A percentile compares a stretch with the other conserved stretches of the same genome.
phyloP scores from a whole-genome alignment of 2,329 filamentous ascomycete genomes.

The Phialocephala subalpina region DNA sequence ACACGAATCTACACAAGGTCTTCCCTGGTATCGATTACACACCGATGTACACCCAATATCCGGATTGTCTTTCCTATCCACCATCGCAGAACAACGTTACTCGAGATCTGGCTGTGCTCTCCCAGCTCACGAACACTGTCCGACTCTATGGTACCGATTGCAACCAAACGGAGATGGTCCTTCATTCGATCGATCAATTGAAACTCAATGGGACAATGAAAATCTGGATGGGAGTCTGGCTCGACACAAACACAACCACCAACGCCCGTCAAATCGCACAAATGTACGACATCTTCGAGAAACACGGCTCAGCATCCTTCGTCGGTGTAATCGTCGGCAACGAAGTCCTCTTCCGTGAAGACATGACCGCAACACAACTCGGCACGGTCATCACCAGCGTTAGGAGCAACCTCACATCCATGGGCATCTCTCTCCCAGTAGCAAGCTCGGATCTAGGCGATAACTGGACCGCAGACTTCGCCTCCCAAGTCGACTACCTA shows the following conservation, averaged over 20 bases:
- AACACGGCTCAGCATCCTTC: conserved; percentile 74
- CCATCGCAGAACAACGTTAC: conserved; percentile 96
- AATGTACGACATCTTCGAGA: conserved; percentile 84
- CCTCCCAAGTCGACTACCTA: conserved; percentile 78
- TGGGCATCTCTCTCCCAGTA: conserved; percentile 74
- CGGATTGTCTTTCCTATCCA: conserved; percentile 77
- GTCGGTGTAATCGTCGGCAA: conserved; percentile 85
- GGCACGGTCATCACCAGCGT: conserved; percentile 72
- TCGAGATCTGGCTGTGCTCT: conserved; percentile 87
- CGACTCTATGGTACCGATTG: conserved; percentile 95
- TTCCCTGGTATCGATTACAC: conserved; percentile 98
- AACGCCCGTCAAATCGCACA: conserved; percentile 82
- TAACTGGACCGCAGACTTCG: conserved; percentile 80
- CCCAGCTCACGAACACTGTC: conserved; percentile 86
- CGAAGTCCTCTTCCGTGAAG: conserved; percentile 78
- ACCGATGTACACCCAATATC: conserved; percentile 89
- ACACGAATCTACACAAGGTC: conserved; percentile 84
- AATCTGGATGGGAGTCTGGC: conserved; percentile 95
- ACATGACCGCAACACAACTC: conserved; percentile 72
- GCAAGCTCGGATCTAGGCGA: conserved; percentile 90
- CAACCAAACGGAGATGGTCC: conserved; percentile 94
- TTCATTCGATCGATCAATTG: conserved; percentile 81
- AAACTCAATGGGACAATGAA: conserved; percentile 77
- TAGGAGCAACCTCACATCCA: conserved; percentile 73
- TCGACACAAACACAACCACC: conserved; percentile 83